phyloP scores from a whole-genome alignment of 306 rosid species.

The Cucumis hystrix region DNA sequence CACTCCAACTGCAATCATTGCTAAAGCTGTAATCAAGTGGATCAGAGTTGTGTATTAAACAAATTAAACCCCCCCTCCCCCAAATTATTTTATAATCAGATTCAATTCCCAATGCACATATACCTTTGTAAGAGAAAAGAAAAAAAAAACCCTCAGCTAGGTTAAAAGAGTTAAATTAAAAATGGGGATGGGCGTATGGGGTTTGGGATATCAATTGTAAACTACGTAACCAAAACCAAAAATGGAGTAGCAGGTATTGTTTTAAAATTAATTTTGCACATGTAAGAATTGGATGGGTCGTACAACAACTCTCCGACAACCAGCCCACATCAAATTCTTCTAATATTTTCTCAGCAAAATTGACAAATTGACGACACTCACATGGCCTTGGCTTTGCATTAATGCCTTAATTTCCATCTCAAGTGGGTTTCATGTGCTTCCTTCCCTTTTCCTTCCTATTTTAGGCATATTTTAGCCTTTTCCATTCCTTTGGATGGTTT shows the following conservation, averaged over 20 bases:
- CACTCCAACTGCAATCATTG: neutral
- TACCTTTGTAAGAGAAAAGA: neutral
- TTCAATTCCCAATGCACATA: neutral
- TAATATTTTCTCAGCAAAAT: neutral
- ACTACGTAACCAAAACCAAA: neutral
- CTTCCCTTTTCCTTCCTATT: neutral
- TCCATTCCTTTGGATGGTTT: neutral
- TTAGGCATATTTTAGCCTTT: neutral
- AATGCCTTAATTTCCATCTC: neutral
- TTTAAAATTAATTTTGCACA: neutral
- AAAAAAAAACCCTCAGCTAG: neutral
- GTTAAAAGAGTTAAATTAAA: neutral
- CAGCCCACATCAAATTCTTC: neutral
- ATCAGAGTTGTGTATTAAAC: neutral
- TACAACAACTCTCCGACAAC: neutral
- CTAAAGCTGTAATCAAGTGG: neutral
- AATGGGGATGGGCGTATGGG: neutral
- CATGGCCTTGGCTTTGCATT: neutral
- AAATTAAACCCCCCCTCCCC: neutral
- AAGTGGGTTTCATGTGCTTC: constrained; percentile 1
- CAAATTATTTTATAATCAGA: neutral
- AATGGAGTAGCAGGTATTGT: neutral
- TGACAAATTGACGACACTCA: neutral
- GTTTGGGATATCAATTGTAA: neutral
- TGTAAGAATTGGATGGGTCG: neutral